These are phyloP conservation scores for Marchantia polymorpha DNA, from an alignment of 225 moss, liverwort and hornwort genomes.

Conservation along the genomic window DNA sequence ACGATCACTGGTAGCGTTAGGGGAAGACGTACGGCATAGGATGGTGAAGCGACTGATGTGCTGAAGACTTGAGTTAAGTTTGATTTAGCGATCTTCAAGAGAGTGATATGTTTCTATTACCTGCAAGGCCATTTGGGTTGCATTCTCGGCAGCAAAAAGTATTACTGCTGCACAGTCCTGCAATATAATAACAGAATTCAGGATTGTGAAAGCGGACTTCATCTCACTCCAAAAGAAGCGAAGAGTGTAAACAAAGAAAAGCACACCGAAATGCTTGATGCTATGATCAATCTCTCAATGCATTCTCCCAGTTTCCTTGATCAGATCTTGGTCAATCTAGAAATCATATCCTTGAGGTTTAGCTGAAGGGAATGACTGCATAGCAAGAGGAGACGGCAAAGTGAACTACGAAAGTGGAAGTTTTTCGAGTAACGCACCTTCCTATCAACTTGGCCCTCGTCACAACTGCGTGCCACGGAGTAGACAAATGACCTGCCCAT, in stretches of 20 bases:
- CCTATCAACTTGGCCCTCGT: constrained; percentile 69
- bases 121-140: constrained; percentile 98
- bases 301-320: too few species aligned
- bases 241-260: too few species aligned
- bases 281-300: too few species aligned
- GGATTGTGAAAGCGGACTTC: too few species aligned
- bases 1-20: not conserved
- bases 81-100: not conserved
- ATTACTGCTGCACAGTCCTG: constrained; percentile 96
- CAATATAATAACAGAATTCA: not conserved
- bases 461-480: constrained; percentile 84
- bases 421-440: constrained; percentile 51
- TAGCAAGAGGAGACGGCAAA: not conserved
- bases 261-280: too few species aligned
- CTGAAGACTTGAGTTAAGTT: not conserved
- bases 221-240: too few species aligned
- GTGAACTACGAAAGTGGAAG: not conserved
- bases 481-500: constrained; percentile 83
- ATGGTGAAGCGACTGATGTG: too few species aligned
- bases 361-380: not conserved
- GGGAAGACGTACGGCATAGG: not conserved
- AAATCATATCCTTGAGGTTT: too few species aligned
- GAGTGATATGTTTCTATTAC: constrained; percentile 19
- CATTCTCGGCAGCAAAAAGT: constrained; percentile 96
- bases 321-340: too few species aligned